Evolutionary conservation across 257 asterid genomes (phyloP).

Genomic region (Solanum dulcamara): DNA sequence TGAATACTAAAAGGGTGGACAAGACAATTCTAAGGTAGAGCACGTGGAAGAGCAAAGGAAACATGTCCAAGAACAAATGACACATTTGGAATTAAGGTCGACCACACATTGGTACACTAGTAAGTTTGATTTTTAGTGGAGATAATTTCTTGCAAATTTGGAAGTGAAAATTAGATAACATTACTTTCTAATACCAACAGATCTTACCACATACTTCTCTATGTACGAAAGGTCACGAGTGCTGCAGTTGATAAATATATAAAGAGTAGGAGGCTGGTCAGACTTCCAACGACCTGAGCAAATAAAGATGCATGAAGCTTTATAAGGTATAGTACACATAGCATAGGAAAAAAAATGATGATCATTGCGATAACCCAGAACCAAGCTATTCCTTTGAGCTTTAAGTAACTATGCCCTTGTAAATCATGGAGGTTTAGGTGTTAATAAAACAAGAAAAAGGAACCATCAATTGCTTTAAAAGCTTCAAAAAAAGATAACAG

Average conservation of each 20-base stretch:
- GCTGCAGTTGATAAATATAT: slow-evolving; percentile 80
- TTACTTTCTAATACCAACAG: slow-evolving; percentile 6
- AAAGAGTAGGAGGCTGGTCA: slow-evolving; percentile 69
- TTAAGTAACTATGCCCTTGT: neutral
- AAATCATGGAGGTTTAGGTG: neutral
- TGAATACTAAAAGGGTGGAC: neutral
- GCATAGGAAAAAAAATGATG: neutral
- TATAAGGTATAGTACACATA: neutral
- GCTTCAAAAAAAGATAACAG: neutral
- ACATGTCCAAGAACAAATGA: neutral
- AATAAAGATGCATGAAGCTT: neutral
- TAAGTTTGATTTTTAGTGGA: neutral
- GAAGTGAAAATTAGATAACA: neutral
- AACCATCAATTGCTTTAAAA: neutral
- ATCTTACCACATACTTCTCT: slow-evolving; percentile 90
- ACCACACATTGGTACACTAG: neutral
- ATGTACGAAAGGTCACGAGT: slow-evolving; percentile 65
- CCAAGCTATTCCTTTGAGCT: neutral
- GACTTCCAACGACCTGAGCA: slow-evolving; percentile 81
- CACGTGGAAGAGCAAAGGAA: neutral
- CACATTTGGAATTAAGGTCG: neutral
- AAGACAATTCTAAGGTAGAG: neutral
- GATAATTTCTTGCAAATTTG: neutral
- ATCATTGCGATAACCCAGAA: neutral
- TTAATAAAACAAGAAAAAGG: neutral